These are phyloP conservation scores for Amoebophrya sp. DNA, from an alignment of 169 alveolate genomes.

Conservation along the genomic window DNA sequence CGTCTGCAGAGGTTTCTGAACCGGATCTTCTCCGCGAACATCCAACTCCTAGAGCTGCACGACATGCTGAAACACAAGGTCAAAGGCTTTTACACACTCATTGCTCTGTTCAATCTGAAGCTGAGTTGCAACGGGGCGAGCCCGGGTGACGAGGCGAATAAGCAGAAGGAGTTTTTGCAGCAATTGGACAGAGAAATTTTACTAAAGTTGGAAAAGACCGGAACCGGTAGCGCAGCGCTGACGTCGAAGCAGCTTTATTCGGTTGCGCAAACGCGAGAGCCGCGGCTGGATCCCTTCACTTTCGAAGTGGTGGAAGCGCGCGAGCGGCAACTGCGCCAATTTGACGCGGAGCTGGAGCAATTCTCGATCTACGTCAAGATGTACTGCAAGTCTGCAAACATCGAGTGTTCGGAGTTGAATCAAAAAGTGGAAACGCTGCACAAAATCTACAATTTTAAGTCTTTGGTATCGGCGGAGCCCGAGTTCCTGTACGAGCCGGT, in stretches of 20 bases:
- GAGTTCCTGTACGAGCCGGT: neutral
- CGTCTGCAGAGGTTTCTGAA: neutral
- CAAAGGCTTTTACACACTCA: too few relatives aligned
- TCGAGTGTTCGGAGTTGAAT: neutral
- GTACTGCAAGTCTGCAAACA: neutral
- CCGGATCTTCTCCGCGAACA: neutral
- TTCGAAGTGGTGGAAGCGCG: neutral
- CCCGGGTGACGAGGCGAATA: too few relatives aligned
- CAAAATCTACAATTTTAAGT: neutral
- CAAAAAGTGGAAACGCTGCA: neutral
- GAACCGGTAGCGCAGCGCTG: too few relatives aligned
- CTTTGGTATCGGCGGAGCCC: neutral
- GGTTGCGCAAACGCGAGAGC: too few relatives aligned
- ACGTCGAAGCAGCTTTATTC: too few relatives aligned
- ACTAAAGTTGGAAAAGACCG: too few relatives aligned
- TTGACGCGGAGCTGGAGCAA: neutral
- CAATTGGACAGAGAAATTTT: too few relatives aligned
- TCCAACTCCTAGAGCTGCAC: neutral
- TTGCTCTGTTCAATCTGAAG: too few relatives aligned
- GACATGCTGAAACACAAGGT: too few relatives aligned
- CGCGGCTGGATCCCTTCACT: too few relatives aligned
- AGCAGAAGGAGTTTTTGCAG: too few relatives aligned
- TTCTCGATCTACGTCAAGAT: neutral
- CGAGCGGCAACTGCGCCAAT: neutral
- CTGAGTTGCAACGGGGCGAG: too few relatives aligned